Evolutionary conservation across 257 asterid genomes (phyloP).

Genomic region (Leonotis leonurus): DNA sequence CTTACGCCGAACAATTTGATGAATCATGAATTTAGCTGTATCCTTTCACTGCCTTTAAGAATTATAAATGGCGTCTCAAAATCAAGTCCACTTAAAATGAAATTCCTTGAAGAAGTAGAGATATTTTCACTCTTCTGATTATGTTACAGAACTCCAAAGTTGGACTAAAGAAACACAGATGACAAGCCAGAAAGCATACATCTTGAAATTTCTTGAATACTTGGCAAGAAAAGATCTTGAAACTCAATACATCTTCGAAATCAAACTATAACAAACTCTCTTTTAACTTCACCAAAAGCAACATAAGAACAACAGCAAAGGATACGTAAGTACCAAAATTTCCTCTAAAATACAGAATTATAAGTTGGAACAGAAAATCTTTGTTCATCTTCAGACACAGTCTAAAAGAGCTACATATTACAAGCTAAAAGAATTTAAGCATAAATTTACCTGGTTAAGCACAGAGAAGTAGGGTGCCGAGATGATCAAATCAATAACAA

Average conservation of each 20-base stretch:
- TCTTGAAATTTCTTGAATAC: neutral
- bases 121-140: neutral
- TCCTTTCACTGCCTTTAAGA: neutral
- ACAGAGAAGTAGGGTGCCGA: conserved; percentile 12
- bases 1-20: neutral
- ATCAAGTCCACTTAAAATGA: too few relatives aligned
- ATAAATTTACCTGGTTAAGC: conserved; percentile 7
- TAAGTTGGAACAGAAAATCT: neutral
- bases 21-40: neutral
- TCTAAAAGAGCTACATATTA: neutral
- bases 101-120: neutral
- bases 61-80: neutral
- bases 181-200: neutral
- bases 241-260: neutral
- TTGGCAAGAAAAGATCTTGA: neutral
- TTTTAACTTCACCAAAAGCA: neutral
- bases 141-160: neutral
- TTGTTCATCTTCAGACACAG: neutral
- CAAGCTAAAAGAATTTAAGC: neutral
- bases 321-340: neutral
- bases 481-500: conserved; percentile 23
- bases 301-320: neutral
- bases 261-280: neutral
- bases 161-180: neutral
- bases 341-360: neutral